Evolutionary conservation across 306 rosid genomes (phyloP).

Genomic region (Trichosanthes truncata): DNA sequence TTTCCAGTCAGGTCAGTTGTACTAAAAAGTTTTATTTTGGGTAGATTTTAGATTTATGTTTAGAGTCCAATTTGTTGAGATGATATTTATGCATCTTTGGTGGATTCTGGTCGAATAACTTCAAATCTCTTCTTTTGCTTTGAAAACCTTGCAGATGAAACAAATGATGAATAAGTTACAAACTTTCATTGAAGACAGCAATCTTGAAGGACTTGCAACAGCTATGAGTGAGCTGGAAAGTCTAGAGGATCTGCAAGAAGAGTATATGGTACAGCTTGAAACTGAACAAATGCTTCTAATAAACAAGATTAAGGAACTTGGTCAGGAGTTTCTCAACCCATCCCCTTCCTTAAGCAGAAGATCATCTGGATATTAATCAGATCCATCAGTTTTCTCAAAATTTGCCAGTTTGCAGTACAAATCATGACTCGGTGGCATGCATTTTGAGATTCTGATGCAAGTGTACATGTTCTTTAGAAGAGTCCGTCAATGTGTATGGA

Average conservation of each 20-base stretch:
- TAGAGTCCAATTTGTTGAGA: background rate
- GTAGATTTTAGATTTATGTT: background rate
- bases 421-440: background rate
- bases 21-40: background rate
- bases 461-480: background rate
- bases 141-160: slow-evolving; percentile 47
- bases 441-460: background rate
- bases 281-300: slow-evolving; percentile 80
- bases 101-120: background rate
- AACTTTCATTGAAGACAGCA: slow-evolving; percentile 46
- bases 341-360: slow-evolving; percentile 54
- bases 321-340: slow-evolving; percentile 52
- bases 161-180: slow-evolving; percentile 53
- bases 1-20: slow-evolving; percentile 60
- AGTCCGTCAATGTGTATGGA: background rate
- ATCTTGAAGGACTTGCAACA: slow-evolving; percentile 59
- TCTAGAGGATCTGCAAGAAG: slow-evolving; percentile 64
- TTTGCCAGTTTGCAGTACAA: background rate
- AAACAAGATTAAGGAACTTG: slow-evolving; percentile 76
- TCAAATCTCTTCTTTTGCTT: background rate
- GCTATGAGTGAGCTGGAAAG: slow-evolving; percentile 61
- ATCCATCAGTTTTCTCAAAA: background rate
- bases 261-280: slow-evolving; percentile 69
- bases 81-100: background rate
- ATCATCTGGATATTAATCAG: slow-evolving; percentile 9